These are phyloP conservation scores for Petrea volubilis DNA, from an alignment of 257 asterid genomes.

Conservation along the genomic window DNA sequence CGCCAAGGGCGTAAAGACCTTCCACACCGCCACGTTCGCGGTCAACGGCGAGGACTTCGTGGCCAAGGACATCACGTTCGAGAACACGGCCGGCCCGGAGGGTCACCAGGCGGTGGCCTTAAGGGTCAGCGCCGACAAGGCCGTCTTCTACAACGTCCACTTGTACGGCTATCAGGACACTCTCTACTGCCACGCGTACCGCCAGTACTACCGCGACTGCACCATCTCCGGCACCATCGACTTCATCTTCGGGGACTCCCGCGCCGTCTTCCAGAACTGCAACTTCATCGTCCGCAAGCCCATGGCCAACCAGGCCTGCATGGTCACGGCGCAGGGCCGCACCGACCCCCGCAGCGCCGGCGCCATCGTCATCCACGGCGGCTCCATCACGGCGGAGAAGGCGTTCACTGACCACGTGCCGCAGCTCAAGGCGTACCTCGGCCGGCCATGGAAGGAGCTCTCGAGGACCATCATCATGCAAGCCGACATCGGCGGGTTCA, in stretches of 20 bases:
- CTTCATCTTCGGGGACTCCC: slow-evolving; percentile 59
- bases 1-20: slow-evolving; percentile 42
- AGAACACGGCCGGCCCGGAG: slow-evolving; percentile 52
- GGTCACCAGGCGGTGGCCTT: slow-evolving; percentile 65
- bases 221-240: slow-evolving; percentile 60
- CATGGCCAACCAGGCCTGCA: slow-evolving; percentile 33
- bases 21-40: slow-evolving; percentile 47
- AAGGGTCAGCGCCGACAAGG: slow-evolving; percentile 43
- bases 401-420: slow-evolving; percentile 2
- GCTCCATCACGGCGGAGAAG: slow-evolving; percentile 36
- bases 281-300: slow-evolving; percentile 51
- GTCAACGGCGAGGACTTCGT: slow-evolving; percentile 40
- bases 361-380: slow-evolving; percentile 43
- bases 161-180: slow-evolving; percentile 56
- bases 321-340: slow-evolving; percentile 68
- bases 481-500: slow-evolving; percentile 25
- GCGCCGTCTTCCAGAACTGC: slow-evolving; percentile 59
- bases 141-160: slow-evolving; percentile 46
- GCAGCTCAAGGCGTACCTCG: slow-evolving; percentile 30
- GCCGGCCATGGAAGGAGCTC: slow-evolving; percentile 57
- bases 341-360: slow-evolving; percentile 21
- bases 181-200: slow-evolving; percentile 44
- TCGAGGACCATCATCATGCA: slow-evolving; percentile 48
- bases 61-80: slow-evolving; percentile 51
- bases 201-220: slow-evolving; percentile 62